Percentiles rank a stretch among this genome's conserved stretches.
Conservation (phyloP, 495 filamentous ascomycete species). For the Mytilinidion resinicola region DNA sequence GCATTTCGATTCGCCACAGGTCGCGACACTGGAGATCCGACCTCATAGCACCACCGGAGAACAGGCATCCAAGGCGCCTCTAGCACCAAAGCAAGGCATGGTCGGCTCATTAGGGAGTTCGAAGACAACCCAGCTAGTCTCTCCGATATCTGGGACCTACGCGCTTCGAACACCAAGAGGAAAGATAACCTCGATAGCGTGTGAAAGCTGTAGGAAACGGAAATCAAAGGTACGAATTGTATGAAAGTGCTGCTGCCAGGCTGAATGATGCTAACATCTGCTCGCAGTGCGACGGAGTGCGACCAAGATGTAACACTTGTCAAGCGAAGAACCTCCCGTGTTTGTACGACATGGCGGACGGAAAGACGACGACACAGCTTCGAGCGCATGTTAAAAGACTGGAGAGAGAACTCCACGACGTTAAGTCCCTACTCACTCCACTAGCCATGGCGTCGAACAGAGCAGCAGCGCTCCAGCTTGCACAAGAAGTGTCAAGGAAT, state of each 20-base stretch:
- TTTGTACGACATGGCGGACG: slow-evolving; percentile 22
- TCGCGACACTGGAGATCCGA: slow-evolving; percentile 2
- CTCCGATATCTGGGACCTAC: slow-evolving; percentile 24
- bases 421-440: slow-evolving; percentile 23
- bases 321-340: slow-evolving; percentile 17
- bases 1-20: slow-evolving; percentile 8
- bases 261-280: not conserved
- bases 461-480: slow-evolving; percentile 10
- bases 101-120: slow-evolving; percentile 10
- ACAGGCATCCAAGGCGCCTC: slow-evolving; percentile 13
- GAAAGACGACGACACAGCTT: slow-evolving; percentile 22
- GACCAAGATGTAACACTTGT: slow-evolving; percentile 27
- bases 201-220: slow-evolving; percentile 22
- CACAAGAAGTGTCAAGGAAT: slow-evolving; percentile 20
- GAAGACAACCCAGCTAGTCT: slow-evolving; percentile 16
- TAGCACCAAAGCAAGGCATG: slow-evolving; percentile 26
- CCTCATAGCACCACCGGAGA: not conserved
- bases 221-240: slow-evolving; percentile 20
- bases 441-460: slow-evolving; percentile 18
- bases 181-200: slow-evolving; percentile 26
- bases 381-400: slow-evolving; percentile 17
- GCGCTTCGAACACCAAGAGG: slow-evolving; percentile 22
- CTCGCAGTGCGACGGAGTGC: slow-evolving; percentile 20
- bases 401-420: slow-evolving; percentile 24
- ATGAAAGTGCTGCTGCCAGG: not conserved